A percentile compares a stretch with the other conserved stretches of the same genome.
Evolutionary conservation across 2,329 filamentous ascomycete species (phyloP).

Genomic region (Phaeoacremonium minimum): DNA sequence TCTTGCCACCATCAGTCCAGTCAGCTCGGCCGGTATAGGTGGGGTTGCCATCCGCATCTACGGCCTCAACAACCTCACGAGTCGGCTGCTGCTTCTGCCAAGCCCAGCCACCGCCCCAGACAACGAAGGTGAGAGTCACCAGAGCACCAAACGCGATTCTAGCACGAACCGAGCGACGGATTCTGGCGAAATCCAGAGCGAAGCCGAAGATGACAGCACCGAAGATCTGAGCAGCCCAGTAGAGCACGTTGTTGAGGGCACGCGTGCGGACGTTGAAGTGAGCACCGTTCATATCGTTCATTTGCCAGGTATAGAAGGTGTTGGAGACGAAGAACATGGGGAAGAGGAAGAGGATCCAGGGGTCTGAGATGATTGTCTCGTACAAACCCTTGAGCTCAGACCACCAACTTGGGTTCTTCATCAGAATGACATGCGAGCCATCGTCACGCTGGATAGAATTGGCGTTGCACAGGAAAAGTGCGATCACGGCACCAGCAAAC

Average conservation of each 20-base stretch:
- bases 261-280: slow-evolving; percentile 71
- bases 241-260: slow-evolving; percentile 71
- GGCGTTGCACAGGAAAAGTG: slow-evolving; percentile 67
- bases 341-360: slow-evolving; percentile 71
- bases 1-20: slow-evolving; percentile 56
- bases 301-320: slow-evolving; percentile 80
- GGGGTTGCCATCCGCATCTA: slow-evolving; percentile 8
- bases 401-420: slow-evolving; percentile 87
- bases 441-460: slow-evolving; percentile 70
- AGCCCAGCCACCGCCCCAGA: slow-evolving; percentile 81
- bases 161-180: slow-evolving; percentile 65
- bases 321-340: slow-evolving; percentile 80
- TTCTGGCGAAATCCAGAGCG: slow-evolving; percentile 55
- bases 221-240: slow-evolving; percentile 75
- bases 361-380: slow-evolving; percentile 66
- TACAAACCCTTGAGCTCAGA: slow-evolving; percentile 73
- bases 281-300: slow-evolving; percentile 61
- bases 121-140: slow-evolving; percentile 65
- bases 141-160: slow-evolving; percentile 59
- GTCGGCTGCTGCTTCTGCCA: slow-evolving; percentile 63
- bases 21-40: slow-evolving; percentile 41
- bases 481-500: slow-evolving; percentile 63
- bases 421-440: slow-evolving; percentile 75
- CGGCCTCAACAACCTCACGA: slow-evolving; percentile 29
- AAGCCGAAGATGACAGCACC: slow-evolving; percentile 72